Conservation (phyloP, 805 yeast genomes). For the Grigorovia yakushimaensis region DNA sequence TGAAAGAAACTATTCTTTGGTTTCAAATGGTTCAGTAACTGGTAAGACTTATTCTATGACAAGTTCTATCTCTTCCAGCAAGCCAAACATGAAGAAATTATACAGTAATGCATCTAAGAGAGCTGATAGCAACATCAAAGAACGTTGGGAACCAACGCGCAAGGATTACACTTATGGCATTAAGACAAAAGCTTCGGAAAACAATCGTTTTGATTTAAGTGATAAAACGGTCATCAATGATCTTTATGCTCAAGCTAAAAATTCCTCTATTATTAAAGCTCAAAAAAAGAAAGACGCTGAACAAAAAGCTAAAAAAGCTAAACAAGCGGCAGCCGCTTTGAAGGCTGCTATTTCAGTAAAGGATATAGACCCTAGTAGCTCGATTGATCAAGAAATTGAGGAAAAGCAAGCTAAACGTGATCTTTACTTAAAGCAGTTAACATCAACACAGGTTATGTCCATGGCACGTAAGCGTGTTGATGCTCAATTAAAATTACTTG, state of each 20-base stretch:
- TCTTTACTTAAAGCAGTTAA: constrained; percentile 21
- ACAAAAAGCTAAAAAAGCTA: constrained; percentile 49
- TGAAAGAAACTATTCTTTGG: constrained; percentile 12
- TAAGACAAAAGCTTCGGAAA: constrained; percentile 9
- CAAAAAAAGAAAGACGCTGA: constrained; percentile 35
- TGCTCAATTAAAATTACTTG: constrained; percentile 32
- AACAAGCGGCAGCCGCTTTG: constrained; percentile 26
- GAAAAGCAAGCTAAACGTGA: constrained; percentile 31
- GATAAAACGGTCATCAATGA: constrained; percentile 13
- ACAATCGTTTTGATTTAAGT: constrained; percentile 12
- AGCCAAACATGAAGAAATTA: constrained; percentile 18
- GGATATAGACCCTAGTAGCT: constrained; percentile 21
- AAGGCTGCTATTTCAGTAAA: constrained; percentile 34
- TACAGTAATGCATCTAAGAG: constrained; percentile 23
- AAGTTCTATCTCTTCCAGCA: constrained; percentile 1
- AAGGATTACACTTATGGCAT: constrained; percentile 15
- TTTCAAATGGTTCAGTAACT: constrained; percentile 10
- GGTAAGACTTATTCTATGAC: neutral
- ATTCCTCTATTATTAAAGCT: neutral
- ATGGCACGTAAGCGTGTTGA: constrained; percentile 46
- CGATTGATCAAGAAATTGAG: constrained; percentile 35
- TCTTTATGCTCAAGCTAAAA: constrained; percentile 7
- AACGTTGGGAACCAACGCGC: constrained; percentile 14
- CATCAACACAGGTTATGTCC: constrained; percentile 34
- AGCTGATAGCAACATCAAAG: constrained; percentile 21